Evolutionary conservation across 2,329 filamentous ascomycete species (phyloP).

Genomic region (Dactylellina drechsleri): DNA sequence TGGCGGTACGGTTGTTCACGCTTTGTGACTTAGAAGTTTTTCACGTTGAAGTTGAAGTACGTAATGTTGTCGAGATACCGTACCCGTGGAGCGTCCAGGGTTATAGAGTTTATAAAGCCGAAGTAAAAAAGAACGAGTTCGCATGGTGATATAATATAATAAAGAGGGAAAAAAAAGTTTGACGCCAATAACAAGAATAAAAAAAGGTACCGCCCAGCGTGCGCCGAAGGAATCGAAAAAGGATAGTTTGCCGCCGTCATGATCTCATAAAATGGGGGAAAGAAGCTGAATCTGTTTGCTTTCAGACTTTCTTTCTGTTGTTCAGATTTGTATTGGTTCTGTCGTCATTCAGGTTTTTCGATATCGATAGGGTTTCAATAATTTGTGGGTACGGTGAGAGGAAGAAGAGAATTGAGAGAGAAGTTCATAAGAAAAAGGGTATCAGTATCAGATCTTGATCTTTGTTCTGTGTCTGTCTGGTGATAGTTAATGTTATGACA

Average conservation of each 20-base stretch:
- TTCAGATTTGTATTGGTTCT: slow-evolving; percentile 20
- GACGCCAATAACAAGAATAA: neutral
- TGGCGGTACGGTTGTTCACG: too few relatives aligned
- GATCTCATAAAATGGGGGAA: slow-evolving; percentile 8
- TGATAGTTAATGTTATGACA: slow-evolving; percentile 20
- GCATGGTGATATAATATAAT: neutral
- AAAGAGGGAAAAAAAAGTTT: slow-evolving; percentile 16
- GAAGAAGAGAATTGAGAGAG: neutral
- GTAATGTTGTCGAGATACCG: too few relatives aligned
- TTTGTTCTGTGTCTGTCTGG: slow-evolving; percentile 4
- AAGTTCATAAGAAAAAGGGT: neutral
- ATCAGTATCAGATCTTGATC: slow-evolving; percentile 7
- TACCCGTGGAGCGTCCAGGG: too few relatives aligned
- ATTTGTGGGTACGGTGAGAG: slow-evolving; percentile 1
- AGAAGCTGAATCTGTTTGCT: slow-evolving; percentile 15
- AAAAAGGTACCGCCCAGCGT: slow-evolving; percentile 8
- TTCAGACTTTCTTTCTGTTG: slow-evolving; percentile 4
- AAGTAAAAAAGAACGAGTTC: neutral
- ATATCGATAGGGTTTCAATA: slow-evolving; percentile 14
- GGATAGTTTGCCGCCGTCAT: slow-evolving; percentile 6
- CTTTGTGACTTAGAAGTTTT: neutral
- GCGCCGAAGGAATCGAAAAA: slow-evolving; percentile 22
- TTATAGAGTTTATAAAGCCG: neutral
- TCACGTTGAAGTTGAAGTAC: neutral
- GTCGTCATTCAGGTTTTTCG: slow-evolving; percentile 44